These are phyloP conservation scores for Globisporangium sylvaticum DNA, from an alignment of 352 stramenopile genomes.

Conservation along the genomic window DNA sequence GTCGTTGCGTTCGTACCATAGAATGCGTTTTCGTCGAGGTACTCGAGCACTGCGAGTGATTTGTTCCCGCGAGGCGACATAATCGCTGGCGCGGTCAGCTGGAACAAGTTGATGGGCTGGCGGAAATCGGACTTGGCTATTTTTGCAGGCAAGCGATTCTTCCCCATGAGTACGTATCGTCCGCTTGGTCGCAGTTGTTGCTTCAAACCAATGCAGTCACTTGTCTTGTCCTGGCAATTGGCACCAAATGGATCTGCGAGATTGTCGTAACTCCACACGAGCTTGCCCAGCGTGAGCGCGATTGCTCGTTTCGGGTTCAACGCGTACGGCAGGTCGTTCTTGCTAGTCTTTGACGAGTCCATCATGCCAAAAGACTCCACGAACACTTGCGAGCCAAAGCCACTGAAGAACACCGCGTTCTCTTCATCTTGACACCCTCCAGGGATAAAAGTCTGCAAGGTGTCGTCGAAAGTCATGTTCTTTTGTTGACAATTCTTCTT, in stretches of 20 bases:
- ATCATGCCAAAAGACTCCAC: conserved; percentile 7
- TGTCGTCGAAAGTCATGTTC: neutral
- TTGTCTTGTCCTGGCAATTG: neutral
- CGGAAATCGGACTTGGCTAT: conserved; percentile 13
- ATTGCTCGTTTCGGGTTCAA: conserved; percentile 21
- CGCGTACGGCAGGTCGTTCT: conserved; percentile 5
- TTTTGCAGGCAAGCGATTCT: neutral
- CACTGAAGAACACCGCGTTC: conserved; percentile 17
- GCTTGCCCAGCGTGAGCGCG: conserved; percentile 30
- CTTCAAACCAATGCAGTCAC: conserved; percentile 28
- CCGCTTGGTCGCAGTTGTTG: conserved; percentile 13
- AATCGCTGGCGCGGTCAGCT: conserved; percentile 11
- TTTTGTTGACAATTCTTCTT: conserved; percentile 13
- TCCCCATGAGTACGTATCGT: conserved; percentile 16
- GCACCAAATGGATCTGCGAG: conserved; percentile 20
- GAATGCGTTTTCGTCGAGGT: neutral
- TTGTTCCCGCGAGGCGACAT: conserved; percentile 10
- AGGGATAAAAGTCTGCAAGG: conserved; percentile 12
- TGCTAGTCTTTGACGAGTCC: neutral
- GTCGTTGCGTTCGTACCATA: neutral
- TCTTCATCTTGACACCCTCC: conserved; percentile 13
- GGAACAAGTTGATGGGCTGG: conserved; percentile 15
- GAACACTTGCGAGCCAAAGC: conserved; percentile 16
- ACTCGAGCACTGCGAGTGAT: conserved; percentile 11
- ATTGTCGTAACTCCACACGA: conserved; percentile 36